Evolutionary conservation across 2,329 filamentous ascomycete genomes (phyloP), one percentile per base, ranked within the genome.

Genomic region (Fusarium papillatum): DNA sequence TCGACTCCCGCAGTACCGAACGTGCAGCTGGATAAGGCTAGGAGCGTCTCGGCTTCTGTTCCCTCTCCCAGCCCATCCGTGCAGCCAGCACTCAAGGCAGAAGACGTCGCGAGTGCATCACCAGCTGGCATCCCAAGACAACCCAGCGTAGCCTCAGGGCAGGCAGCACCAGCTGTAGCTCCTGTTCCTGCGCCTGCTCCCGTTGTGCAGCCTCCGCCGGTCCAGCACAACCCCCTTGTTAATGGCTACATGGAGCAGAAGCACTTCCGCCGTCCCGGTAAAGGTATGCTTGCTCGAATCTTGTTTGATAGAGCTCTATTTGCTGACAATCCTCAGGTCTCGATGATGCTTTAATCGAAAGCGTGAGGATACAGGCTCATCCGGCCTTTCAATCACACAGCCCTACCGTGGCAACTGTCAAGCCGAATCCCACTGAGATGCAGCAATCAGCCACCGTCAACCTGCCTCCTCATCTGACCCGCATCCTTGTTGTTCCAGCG

Each of bases 361-460:
- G 90, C 64, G 85, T 96, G 29, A 90, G 89, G 46, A 85, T 96
- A 19, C 88, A 89, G 68, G 93, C 93, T 10, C 94, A 96, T 80
- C 92, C 93, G 1, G 89, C 88, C 14, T 86, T 95, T 50, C 90
- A 90, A 62, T 83, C 92, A 4, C 86, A 91, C 11, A 89, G 90
- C 31, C 91, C 90, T 31, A 92, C 93, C 81, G 86, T 90, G 39
- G 86, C 94, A 66, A 89, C 90, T 41, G 85, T 98, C 38, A 87
- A 89, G 3, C 92, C 95, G 5, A 92, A 93, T 64, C 85, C 90
- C 9, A 90, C 88, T 22, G 88, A 93, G 78, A 89, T 91, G 34
- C 91, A 95, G 69, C 93, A 96, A 78, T 95, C 92, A 7, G 87
- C 94, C 50, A 94, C 94, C 8, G 86, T 97, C 67, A 93, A 92